These are phyloP conservation scores for Beauveria sp. DNA, from an alignment of 2,329 filamentous ascomycete genomes.

Conservation along the genomic window DNA sequence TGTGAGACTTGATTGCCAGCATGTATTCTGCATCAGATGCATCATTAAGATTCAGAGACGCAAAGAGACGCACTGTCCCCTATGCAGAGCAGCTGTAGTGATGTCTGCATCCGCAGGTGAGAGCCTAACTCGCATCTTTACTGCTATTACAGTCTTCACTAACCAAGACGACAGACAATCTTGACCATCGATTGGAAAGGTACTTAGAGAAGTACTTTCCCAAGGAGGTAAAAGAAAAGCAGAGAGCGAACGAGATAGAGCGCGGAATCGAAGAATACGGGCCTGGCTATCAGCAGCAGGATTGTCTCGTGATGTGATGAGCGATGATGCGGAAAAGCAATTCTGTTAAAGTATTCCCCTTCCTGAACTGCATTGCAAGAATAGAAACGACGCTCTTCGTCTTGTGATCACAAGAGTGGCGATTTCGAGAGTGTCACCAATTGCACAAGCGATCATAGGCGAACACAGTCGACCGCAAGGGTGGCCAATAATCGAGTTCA, in stretches of 20 bases:
- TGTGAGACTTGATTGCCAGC: constrained; percentile 65
- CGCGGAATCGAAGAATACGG: constrained; percentile 68
- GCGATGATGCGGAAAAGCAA: neutral
- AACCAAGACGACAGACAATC: constrained; percentile 42
- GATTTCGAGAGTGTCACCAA: neutral
- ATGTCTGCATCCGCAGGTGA: constrained; percentile 60
- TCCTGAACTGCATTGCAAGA: neutral
- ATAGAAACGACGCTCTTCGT: neutral
- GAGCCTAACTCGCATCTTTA: constrained; percentile 15
- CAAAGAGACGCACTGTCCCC: constrained; percentile 60
- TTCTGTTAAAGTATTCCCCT: neutral
- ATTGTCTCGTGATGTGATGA: constrained; percentile 53
- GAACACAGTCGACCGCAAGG: neutral
- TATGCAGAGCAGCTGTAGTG: constrained; percentile 67
- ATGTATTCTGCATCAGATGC: constrained; percentile 79
- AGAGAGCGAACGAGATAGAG: constrained; percentile 65
- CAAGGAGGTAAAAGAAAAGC: constrained; percentile 58
- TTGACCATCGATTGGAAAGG: constrained; percentile 59
- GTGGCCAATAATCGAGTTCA: neutral
- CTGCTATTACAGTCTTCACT: neutral
- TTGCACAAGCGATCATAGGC: neutral
- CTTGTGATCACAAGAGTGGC: neutral
- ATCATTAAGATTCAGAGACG: constrained; percentile 71
- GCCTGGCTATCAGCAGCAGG: constrained; percentile 50
- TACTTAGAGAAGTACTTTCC: constrained; percentile 73